These are phyloP conservation scores for Ustulina deusta DNA, from an alignment of 2,329 filamentous ascomycete species.

Conservation along the genomic window DNA sequence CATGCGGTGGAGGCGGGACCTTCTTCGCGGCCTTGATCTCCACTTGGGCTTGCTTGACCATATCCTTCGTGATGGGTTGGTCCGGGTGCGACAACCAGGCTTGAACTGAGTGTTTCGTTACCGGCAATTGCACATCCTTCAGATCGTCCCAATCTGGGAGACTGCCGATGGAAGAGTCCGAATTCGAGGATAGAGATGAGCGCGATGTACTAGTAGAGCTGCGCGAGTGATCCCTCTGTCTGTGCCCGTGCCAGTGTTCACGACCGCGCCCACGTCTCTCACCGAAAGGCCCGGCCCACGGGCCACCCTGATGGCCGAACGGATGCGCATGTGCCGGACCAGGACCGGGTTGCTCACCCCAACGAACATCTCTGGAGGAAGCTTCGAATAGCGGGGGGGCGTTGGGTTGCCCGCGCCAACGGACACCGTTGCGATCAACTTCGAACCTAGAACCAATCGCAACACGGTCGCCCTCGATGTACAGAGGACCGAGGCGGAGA, in stretches of 20 bases:
- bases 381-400: conserved; percentile 54
- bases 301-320: conserved; percentile 11
- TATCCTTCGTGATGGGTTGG: conserved; percentile 60
- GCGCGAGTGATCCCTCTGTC: conserved; percentile 25
- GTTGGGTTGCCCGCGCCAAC: conserved; percentile 59
- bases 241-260: conserved; percentile 16
- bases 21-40: conserved; percentile 58
- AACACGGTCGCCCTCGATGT: conserved; percentile 58
- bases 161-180: conserved; percentile 61
- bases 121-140: conserved; percentile 60
- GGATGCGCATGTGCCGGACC: conserved; percentile 11
- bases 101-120: conserved; percentile 58
- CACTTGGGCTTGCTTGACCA: conserved; percentile 56
- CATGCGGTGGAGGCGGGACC: conserved; percentile 20
- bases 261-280: conserved; percentile 29
- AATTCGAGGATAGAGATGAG: conserved; percentile 54
- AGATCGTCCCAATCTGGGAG: conserved; percentile 67
- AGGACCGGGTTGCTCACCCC: conserved; percentile 18
- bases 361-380: conserved; percentile 27
- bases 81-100: conserved; percentile 65
- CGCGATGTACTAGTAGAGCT: conserved; percentile 43
- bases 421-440: conserved; percentile 59
- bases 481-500: conserved; percentile 55
- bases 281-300: conserved; percentile 22
- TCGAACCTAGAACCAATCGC: conserved; percentile 58